Conservation (phyloP, 768 basidiomycete genomes). For the Jaapia argillacea region DNA sequence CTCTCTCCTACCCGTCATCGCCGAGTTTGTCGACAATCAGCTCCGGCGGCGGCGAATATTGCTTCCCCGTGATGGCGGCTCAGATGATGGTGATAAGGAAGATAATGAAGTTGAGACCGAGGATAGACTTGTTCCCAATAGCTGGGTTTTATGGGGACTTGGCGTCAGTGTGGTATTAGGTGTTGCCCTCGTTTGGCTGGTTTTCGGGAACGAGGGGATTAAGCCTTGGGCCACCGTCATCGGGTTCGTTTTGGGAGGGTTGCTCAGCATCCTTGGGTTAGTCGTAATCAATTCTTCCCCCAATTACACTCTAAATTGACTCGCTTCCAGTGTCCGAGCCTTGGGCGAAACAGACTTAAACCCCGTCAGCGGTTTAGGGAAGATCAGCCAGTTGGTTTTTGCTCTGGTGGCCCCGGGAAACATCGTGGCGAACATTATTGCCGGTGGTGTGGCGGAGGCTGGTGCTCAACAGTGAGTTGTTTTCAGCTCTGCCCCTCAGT, state of each 20-base stretch:
- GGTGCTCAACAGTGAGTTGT: slow-evolving; percentile 77
- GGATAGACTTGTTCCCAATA: slow-evolving; percentile 70
- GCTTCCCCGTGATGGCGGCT: background rate
- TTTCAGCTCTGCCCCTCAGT: background rate
- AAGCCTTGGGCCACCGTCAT: slow-evolving; percentile 91
- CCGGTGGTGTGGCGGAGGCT: slow-evolving; percentile 93
- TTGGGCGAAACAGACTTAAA: slow-evolving; percentile 94
- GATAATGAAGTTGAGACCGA: slow-evolving; percentile 67
- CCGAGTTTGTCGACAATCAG: slow-evolving; percentile 36
- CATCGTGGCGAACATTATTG: slow-evolving; percentile 95
- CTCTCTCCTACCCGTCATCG: slow-evolving; percentile 68
- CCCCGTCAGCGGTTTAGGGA: slow-evolving; percentile 87
- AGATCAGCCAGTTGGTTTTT: slow-evolving; percentile 90
- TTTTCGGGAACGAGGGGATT: slow-evolving; percentile 89
- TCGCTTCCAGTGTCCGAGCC: slow-evolving; percentile 66
- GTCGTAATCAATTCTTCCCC: slow-evolving; percentile 12
- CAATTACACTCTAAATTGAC: background rate
- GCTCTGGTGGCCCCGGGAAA: slow-evolving; percentile 93
- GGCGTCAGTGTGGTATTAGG: slow-evolving; percentile 52
- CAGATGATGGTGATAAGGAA: slow-evolving; percentile 20
- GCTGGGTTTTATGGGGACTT: slow-evolving; percentile 71
- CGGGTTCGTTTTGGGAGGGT: slow-evolving; percentile 72
- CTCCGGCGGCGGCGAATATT: slow-evolving; percentile 10
- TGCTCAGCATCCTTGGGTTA: slow-evolving; percentile 83
- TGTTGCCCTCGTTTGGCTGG: slow-evolving; percentile 72